Conservation (phyloP, 129 eudicot species). For the Pulicaria dysenterica region DNA sequence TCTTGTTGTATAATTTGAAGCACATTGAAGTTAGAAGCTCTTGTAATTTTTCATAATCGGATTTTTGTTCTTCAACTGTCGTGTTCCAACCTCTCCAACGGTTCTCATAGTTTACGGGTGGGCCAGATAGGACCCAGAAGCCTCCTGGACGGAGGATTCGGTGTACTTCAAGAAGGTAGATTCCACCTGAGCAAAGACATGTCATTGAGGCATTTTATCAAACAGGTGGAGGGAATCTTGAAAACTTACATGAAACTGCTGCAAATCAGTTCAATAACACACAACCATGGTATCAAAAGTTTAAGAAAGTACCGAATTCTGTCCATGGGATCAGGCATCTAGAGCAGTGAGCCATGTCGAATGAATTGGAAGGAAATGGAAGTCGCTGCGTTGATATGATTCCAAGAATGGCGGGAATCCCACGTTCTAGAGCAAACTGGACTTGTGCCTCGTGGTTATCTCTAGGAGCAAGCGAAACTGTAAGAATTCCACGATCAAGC, state of each 20-base stretch:
- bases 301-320: constrained; percentile 69
- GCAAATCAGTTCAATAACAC: background rate
- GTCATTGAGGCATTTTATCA: constrained; percentile 21
- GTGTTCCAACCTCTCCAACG: constrained; percentile 99
- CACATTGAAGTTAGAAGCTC: constrained; percentile 87
- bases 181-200: constrained; percentile 60
- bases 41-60: constrained; percentile 81
- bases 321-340: constrained; percentile 99
- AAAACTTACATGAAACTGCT: background rate
- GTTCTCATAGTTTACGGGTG: constrained; percentile 90
- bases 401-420: constrained; percentile 95
- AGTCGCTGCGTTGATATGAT: constrained; percentile 95
- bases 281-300: background rate
- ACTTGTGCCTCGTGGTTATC: constrained; percentile 99
- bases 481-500: constrained; percentile 85
- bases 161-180: constrained; percentile 89
- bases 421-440: constrained; percentile 96
- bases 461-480: constrained; percentile 97
- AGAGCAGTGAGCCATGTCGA: constrained; percentile 99
- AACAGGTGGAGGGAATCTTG: background rate
- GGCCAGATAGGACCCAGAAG: constrained; percentile 98
- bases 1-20: constrained; percentile 82
- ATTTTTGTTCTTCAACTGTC: constrained; percentile 78
- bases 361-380: constrained; percentile 97
- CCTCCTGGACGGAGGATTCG: constrained; percentile 99